Conservation (phyloP, 129 eudicot genomes). For the Arctium minus region DNA sequence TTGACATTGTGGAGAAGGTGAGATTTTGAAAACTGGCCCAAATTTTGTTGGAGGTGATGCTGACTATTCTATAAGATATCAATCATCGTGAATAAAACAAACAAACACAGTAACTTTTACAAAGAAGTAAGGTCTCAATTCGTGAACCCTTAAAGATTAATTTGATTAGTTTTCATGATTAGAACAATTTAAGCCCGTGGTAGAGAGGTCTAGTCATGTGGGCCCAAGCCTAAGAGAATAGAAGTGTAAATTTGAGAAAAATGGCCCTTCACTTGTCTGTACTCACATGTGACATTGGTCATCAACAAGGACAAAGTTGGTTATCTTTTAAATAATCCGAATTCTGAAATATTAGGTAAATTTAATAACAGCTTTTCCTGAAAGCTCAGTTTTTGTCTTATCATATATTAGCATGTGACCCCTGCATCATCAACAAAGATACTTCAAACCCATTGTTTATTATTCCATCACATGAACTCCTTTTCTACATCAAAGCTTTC, state of each 20-base stretch:
- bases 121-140: not conserved
- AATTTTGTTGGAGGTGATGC: not conserved
- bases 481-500: constrained; percentile 10
- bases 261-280: constrained; percentile 9
- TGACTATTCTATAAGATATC: not conserved
- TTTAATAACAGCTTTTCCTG: constrained; percentile 25
- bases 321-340: constrained; percentile 2
- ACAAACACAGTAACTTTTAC: not conserved
- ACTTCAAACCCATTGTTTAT: not conserved
- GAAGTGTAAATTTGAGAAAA: not conserved
- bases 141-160: not conserved
- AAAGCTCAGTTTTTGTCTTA: constrained; percentile 18
- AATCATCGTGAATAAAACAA: not conserved
- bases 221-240: constrained; percentile 3
- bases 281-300: constrained; percentile 34
- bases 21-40: not conserved
- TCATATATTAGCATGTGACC: constrained; percentile 23
- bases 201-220: not conserved
- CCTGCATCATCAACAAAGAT: constrained; percentile 18
- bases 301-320: constrained; percentile 17
- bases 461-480: constrained; percentile 23
- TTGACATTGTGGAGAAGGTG: not conserved
- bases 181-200: constrained; percentile 2
- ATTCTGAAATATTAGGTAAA: not conserved
- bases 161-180: not conserved